phyloP scores from a whole-genome alignment of 371 early-diverging fungal species.

The Zychaea mexicana region DNA sequence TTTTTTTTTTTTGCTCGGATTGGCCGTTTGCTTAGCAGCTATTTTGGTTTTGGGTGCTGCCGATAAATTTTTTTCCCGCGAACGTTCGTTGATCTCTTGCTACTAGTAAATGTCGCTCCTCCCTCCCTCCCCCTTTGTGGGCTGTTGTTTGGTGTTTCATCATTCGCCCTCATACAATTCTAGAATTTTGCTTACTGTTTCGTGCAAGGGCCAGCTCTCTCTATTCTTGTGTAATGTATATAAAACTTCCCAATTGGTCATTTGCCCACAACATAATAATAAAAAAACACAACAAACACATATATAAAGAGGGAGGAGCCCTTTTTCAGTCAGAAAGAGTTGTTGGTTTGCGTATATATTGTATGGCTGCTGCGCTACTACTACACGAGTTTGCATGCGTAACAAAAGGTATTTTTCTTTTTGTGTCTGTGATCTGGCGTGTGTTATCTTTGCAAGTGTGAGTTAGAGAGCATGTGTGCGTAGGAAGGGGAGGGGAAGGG shows the following conservation, averaged over 20 bases:
- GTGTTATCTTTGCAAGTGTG: too few relatives aligned
- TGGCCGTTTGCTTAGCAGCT: neutral
- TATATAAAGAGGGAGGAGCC: too few relatives aligned
- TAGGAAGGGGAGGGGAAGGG: too few relatives aligned
- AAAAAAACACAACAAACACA: neutral
- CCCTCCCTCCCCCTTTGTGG: neutral
- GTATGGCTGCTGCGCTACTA: too few relatives aligned
- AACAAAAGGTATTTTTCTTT: too few relatives aligned
- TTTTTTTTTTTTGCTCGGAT: neutral
- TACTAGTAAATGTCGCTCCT: neutral
- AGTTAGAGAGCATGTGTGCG: too few relatives aligned
- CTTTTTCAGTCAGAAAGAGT: too few relatives aligned
- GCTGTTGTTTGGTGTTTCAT: slow-evolving; percentile 12
- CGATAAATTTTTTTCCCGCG: slow-evolving; percentile 5
- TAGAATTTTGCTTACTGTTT: slow-evolving; percentile 8
- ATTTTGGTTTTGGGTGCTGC: slow-evolving; percentile 1
- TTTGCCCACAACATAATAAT: neutral
- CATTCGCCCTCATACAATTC: neutral
- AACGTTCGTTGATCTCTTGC: neutral
- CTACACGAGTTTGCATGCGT: too few relatives aligned
- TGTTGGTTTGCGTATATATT: too few relatives aligned
- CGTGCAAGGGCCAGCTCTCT: slow-evolving; percentile 6
- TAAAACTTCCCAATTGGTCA: neutral
- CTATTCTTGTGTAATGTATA: neutral
- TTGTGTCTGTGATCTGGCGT: too few relatives aligned